Base-by-base conservation (phyloP, 192 early-diverging fungal genomes). In the Mortierella antarctica region DNA sequence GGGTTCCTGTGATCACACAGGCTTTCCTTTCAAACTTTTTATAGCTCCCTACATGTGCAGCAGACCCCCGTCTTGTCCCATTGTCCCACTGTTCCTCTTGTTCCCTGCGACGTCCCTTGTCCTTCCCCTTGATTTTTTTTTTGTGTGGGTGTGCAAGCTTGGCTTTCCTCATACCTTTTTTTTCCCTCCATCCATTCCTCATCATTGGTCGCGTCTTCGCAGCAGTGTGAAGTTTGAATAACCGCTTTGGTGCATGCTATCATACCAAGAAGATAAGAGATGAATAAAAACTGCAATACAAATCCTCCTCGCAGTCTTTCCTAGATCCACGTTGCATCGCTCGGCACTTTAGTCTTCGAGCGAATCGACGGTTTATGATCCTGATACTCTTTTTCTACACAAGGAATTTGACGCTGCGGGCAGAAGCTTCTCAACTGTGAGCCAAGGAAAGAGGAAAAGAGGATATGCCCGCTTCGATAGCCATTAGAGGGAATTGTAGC, bases 221-320 rank as follows among this genome's bases (percentile, higher is more conserved):
- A 31, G 31, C 31, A 31, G 31, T 31, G 31, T 31, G 31, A 31
- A 31, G 41, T 44, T 6, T 20, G 20, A 62, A 48, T 58, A 59
- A 70, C 70, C 70, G 70, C 56, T 49, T 63, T 48, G 53, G 54
- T 71, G 70, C 70, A 71, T 71, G 40, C 70, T 42, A 62, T 40
- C 51, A 46, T 31, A 31, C 31, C 31, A 31, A 58, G 20, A 62
- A 62, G 7, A 65, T 23, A 66, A 41, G 9, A 55, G 51, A n/a
- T 31, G 20, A 46, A 64, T 18, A 31, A 31, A 31, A 31, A 31
- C 31, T 31, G 31, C 31, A 31, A 31, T 31, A 31, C 31, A 31
- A 31, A 31, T 31, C 31, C 31, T 31, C 1, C 31, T 31, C 31
- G 31, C 31, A 3, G 54, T 63, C 50, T 48, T 5, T 50, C 18